Conservation (phyloP, 192 early-diverging fungal species). For the Piromyces sp. region DNA sequence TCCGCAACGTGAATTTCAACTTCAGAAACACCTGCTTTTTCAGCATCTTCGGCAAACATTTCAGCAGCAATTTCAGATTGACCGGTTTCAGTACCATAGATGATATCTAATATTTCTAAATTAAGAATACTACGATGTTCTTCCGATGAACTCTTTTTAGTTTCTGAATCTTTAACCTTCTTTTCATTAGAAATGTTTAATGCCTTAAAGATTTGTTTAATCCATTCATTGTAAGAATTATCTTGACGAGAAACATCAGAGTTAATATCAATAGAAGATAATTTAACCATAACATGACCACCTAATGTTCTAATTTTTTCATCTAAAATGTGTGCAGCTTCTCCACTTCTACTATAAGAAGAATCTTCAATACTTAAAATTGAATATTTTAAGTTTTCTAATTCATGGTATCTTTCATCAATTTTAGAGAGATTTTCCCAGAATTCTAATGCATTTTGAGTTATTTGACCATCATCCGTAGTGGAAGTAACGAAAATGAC, state of each 20-base stretch:
- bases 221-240: neutral
- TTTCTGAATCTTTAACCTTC: neutral
- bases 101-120: constrained; percentile 15
- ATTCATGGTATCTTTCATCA: neutral
- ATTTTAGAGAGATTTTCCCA: neutral
- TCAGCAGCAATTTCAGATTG: constrained; percentile 71
- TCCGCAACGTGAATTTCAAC: constrained; percentile 65
- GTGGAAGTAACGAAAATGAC: neutral
- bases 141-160: neutral
- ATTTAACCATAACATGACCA: neutral
- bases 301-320: neutral
- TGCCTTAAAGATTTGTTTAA: neutral
- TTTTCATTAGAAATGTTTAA: neutral
- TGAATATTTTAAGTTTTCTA: neutral
- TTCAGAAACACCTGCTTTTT: constrained; percentile 56
- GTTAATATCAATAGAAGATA: neutral
- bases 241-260: neutral
- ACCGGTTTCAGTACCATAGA: constrained; percentile 82
- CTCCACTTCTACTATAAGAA: neutral
- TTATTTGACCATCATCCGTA: neutral
- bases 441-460: neutral
- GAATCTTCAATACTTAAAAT: neutral
- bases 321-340: neutral
- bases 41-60: constrained; percentile 62
- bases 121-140: neutral